Evolutionary conservation across 2,329 filamentous ascomycete species (phyloP).

Genomic region (Cladophialophora exuberans): DNA sequence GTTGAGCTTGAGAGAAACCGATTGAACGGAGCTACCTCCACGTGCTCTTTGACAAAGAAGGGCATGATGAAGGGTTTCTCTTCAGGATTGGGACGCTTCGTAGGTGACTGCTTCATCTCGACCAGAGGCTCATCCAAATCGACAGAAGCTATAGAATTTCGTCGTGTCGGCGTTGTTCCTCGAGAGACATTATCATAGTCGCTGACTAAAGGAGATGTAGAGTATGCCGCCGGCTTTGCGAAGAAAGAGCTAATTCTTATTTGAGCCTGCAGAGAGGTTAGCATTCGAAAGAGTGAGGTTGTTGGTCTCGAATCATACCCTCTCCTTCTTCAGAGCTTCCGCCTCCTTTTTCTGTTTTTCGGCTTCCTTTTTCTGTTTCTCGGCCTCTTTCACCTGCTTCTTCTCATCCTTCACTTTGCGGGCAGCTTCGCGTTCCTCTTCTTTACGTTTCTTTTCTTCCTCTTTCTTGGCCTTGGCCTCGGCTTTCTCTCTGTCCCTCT

Average conservation of each 20-base stretch:
- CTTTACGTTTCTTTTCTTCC: conserved; percentile 49
- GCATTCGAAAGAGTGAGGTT: conserved; percentile 34
- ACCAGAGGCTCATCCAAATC: conserved; percentile 34
- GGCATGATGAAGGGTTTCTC: conserved; percentile 76
- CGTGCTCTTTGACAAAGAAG: conserved; percentile 77
- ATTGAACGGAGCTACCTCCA: conserved; percentile 65
- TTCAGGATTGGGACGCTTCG: conserved; percentile 44
- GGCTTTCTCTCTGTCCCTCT: conserved; percentile 36
- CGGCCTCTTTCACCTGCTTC: conserved; percentile 43
- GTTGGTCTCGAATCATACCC: conserved; percentile 38
- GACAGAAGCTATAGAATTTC: conserved; percentile 33
- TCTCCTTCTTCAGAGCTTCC: conserved; percentile 49
- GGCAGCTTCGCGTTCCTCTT: conserved; percentile 43
- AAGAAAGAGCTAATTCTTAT: conserved; percentile 56
- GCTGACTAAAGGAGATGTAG: conserved; percentile 33
- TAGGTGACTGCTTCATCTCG: conserved; percentile 24
- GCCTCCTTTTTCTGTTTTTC: conserved; percentile 40
- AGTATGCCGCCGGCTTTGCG: conserved; percentile 41
- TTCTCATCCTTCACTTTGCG: conserved; percentile 27
- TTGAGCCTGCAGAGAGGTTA: conserved; percentile 48
- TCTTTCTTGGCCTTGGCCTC: conserved; percentile 41
- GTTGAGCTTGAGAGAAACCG: conserved; percentile 22
- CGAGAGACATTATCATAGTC: conserved; percentile 17
- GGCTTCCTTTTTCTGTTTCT: conserved; percentile 44
- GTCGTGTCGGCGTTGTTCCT: conserved; percentile 30